These are phyloP conservation scores for Candida patagonica DNA, from an alignment of 805 yeast genomes.

Conservation along the genomic window DNA sequence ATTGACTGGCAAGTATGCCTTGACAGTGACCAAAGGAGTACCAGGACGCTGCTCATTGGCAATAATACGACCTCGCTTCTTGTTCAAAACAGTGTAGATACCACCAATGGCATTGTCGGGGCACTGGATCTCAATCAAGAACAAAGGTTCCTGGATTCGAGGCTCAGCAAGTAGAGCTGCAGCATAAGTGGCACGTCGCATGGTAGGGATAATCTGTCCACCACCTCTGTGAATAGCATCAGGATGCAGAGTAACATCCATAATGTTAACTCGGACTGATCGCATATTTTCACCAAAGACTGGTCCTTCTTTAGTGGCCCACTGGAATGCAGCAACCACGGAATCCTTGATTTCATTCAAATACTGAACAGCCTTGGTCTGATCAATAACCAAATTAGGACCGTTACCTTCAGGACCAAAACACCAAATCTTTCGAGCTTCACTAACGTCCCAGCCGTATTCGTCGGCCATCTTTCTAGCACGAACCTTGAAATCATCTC, in stretches of 20 bases:
- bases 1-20: slow-evolving; percentile 99
- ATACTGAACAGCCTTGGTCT: slow-evolving; percentile 99
- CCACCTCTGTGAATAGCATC: slow-evolving; percentile 99
- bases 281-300: slow-evolving; percentile 93
- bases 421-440: slow-evolving; percentile 99
- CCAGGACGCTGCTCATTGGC: slow-evolving; percentile 99
- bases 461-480: slow-evolving; percentile 98
- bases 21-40: slow-evolving; percentile 98
- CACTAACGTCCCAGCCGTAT: slow-evolving; percentile 99
- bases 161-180: slow-evolving; percentile 97
- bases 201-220: slow-evolving; percentile 99
- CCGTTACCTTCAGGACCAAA: slow-evolving; percentile 99
- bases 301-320: slow-evolving; percentile 99
- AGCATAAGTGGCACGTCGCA: slow-evolving; percentile 99
- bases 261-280: slow-evolving; percentile 93
- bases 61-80: slow-evolving; percentile 95
- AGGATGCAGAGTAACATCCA: slow-evolving; percentile 98
- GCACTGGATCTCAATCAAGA: slow-evolving; percentile 98
- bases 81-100: slow-evolving; percentile 98
- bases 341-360: slow-evolving; percentile 98
- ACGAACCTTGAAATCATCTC: slow-evolving; percentile 98
- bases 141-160: slow-evolving; percentile 98
- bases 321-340: slow-evolving; percentile 99
- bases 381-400: slow-evolving; percentile 97
- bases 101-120: slow-evolving; percentile 99